Conservation (phyloP, 768 basidiomycete genomes). For the Phlebiopsis flavidoalba region DNA sequence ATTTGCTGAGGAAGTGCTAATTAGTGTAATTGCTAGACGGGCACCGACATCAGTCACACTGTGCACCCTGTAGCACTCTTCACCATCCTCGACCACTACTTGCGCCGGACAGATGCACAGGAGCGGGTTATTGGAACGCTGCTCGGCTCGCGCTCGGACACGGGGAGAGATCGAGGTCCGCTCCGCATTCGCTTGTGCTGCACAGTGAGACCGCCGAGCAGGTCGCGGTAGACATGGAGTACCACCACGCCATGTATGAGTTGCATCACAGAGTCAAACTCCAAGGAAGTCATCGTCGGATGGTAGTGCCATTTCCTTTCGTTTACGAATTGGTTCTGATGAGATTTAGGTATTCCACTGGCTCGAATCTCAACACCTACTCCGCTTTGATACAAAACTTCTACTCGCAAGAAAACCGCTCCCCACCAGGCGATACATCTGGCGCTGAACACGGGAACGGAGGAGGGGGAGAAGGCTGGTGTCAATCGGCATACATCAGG, state of each 20-base stretch:
- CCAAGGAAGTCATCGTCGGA: conserved; percentile 89
- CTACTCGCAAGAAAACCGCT: conserved; percentile 86
- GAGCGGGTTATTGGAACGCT: conserved; percentile 94
- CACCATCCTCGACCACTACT: conserved; percentile 94
- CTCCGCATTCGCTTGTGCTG: conserved; percentile 84
- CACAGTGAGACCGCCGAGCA: conserved; percentile 91
- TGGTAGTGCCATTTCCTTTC: conserved; percentile 55
- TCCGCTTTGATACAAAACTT: conserved; percentile 98
- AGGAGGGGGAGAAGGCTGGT: conserved; percentile 56
- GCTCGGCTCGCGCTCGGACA: conserved; percentile 70
- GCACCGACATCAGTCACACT: conserved; percentile 72
- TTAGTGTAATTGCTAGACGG: conserved; percentile 38
- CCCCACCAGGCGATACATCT: conserved; percentile 90
- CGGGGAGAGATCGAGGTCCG: conserved; percentile 62
- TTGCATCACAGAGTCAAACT: conserved; percentile 79
- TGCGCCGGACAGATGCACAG: conserved; percentile 76
- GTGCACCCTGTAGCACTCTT: conserved; percentile 92
- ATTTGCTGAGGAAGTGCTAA: background rate
- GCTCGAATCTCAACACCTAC: conserved; percentile 86
- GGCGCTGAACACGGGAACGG: conserved; percentile 81
- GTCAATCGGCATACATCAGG: conserved; percentile 89
- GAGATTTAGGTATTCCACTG: conserved; percentile 79
- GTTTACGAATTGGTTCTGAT: background rate
- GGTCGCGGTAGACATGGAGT: conserved; percentile 95
- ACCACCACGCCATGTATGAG: conserved; percentile 91